Evolutionary conservation across 2,329 filamentous ascomycete species (phyloP), one percentile per base, ranked within the genome.

Genomic region (Beauveria scarabaeidicola): DNA sequence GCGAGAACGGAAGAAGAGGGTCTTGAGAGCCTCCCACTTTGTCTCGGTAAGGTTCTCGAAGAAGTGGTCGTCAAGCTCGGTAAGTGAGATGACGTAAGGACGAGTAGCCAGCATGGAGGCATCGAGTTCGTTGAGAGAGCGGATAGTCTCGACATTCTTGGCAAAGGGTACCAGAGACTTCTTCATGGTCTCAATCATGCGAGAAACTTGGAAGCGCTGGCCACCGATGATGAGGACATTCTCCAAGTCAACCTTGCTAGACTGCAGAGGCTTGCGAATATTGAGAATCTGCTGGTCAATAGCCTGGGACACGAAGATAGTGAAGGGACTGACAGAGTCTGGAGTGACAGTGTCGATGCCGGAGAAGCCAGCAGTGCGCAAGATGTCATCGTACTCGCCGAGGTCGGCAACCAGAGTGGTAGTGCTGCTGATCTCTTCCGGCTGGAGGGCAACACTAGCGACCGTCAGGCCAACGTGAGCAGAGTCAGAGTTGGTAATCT

Each of bases 211-310:
- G 55, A 59, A 56, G 36, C 41, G 50, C 29, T 51, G 40, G 15
- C 61, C 61, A 60, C 61, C 61, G 13, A 63, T 55, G 21, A 63
- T 40, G 32, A 63, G 44, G 11, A 63, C 41, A 15, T 63, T 50
- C 23, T 61, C 52, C 19, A 59, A 58, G 32, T 52, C 50, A 25
- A 57, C 59, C 23, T 54, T 61, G 50, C 47, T 51, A 19, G 52
- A 46, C 32, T 52, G 44, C 38, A 61, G 56, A 38, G 61, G 61
- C 27, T 59, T 52, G 7, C 60, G 61, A 5, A 63, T 46, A 27
- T 57, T 55, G 29, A 46, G 17, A 13, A 63, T 52, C 43, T 59
- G 51, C 43, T 57, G 41, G 48, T 63, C 61, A 48, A 61, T 41
- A 36, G 61, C 60, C 52, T 63, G 61, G 7, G 61, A 58, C 41